A percentile compares a stretch with the other conserved stretches of the same genome.
These are phyloP conservation scores for Halenospora varia DNA, from an alignment of 495 filamentous ascomycete species.

Conservation along the genomic window DNA sequence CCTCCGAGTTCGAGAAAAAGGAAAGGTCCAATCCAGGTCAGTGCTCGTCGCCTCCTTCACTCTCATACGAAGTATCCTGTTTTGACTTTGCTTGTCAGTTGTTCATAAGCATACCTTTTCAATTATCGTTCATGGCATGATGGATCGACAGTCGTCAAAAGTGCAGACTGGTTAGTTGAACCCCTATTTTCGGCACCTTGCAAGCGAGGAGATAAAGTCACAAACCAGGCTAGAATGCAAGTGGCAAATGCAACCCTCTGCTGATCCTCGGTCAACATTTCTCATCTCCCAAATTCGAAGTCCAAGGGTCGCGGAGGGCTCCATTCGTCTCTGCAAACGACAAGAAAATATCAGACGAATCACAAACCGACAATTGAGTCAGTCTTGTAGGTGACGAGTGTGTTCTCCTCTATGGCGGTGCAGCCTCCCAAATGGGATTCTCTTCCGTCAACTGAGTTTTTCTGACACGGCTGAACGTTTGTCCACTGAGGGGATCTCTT, in stretches of 20 bases:
- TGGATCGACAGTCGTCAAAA: neutral
- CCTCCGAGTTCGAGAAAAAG: too few species aligned
- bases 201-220: neutral
- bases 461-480: too few species aligned
- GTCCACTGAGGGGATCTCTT: too few species aligned
- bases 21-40: neutral
- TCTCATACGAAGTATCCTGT: neutral
- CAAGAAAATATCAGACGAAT: neutral
- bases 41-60: neutral
- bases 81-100: neutral
- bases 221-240: neutral
- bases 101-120: neutral
- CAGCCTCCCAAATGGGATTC: neutral
- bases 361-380: neutral
- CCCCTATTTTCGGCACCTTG: neutral
- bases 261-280: neutral
- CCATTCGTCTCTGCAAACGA: neutral
- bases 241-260: neutral
- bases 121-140: neutral
- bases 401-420: too few species aligned
- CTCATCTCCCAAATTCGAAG: neutral
- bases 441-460: neutral
- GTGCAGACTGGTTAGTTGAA: neutral
- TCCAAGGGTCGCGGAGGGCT: neutral
- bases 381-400: too few species aligned